Evolutionary conservation across 225 moss, liverwort and hornwort species (phyloP).

Genomic region (Lunularia cruciata): DNA sequence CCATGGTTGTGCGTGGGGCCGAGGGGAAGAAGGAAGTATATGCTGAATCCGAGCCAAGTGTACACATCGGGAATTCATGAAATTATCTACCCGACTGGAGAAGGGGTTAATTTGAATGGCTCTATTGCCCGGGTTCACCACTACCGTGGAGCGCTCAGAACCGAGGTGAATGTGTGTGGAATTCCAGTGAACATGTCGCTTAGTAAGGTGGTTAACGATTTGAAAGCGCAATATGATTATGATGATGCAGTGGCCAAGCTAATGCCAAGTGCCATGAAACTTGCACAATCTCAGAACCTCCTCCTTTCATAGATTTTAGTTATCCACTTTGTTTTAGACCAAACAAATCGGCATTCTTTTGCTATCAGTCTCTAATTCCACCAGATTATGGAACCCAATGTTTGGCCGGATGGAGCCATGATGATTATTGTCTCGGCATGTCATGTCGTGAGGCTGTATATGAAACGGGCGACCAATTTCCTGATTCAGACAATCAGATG

Average conservation of each 20-base stretch:
- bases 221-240: constrained; percentile 1
- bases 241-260: constrained; percentile 18
- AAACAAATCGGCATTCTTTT: too few species aligned
- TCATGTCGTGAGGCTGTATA: too few species aligned
- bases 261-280: neutral
- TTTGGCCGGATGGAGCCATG: too few species aligned
- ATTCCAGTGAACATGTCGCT: constrained; percentile 8
- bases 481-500: too few species aligned
- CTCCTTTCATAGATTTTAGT: too few species aligned
- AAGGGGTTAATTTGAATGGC: constrained; percentile 22
- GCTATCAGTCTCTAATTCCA: too few species aligned
- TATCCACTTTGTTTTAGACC: too few species aligned
- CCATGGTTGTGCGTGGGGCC: constrained; percentile 59
- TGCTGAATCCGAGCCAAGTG: constrained; percentile 66
- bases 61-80: constrained; percentile 24
- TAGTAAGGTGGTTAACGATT: neutral
- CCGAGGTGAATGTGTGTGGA: neutral
- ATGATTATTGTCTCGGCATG: too few species aligned
- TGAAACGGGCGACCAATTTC: too few species aligned
- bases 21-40: constrained; percentile 62
- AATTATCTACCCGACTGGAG: neutral
- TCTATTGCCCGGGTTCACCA: constrained; percentile 24
- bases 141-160: constrained; percentile 18
- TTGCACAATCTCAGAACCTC: constrained; percentile 6
- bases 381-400: too few species aligned